Conservation (phyloP, 441 rosid species). For the Arabidopsis lyrata region DNA sequence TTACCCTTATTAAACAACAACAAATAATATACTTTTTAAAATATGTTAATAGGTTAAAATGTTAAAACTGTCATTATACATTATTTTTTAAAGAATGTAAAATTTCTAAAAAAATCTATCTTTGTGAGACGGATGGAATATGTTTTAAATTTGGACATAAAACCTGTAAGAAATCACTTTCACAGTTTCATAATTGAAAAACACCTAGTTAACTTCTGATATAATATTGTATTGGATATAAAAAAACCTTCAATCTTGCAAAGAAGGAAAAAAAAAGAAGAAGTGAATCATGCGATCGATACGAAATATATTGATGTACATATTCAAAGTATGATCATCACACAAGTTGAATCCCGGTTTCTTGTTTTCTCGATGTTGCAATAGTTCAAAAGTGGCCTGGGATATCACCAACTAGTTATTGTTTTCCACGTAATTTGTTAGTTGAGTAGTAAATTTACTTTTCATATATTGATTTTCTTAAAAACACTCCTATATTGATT, state of each 20-base stretch:
- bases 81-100: too few relatives aligned
- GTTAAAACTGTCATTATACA: too few relatives aligned
- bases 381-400: not conserved
- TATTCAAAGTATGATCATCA: not conserved
- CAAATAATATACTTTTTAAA: too few relatives aligned
- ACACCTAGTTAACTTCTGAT: not conserved
- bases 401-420: not conserved
- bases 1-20: too few relatives aligned
- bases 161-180: too few relatives aligned
- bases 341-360: not conserved
- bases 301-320: not conserved
- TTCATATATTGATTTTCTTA: too few relatives aligned
- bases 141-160: too few relatives aligned
- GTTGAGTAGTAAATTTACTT: not conserved
- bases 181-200: not conserved
- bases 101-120: too few relatives aligned
- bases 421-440: not conserved
- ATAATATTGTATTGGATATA: not conserved
- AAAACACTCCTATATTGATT: too few relatives aligned
- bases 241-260: not conserved
- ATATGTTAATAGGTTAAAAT: too few relatives aligned
- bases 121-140: too few relatives aligned
- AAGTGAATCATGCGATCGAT: not conserved
- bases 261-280: not conserved
- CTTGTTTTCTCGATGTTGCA: not conserved